These are phyloP conservation scores for Naganishia friedmannii DNA, from an alignment of 768 basidiomycete species.

Conservation along the genomic window DNA sequence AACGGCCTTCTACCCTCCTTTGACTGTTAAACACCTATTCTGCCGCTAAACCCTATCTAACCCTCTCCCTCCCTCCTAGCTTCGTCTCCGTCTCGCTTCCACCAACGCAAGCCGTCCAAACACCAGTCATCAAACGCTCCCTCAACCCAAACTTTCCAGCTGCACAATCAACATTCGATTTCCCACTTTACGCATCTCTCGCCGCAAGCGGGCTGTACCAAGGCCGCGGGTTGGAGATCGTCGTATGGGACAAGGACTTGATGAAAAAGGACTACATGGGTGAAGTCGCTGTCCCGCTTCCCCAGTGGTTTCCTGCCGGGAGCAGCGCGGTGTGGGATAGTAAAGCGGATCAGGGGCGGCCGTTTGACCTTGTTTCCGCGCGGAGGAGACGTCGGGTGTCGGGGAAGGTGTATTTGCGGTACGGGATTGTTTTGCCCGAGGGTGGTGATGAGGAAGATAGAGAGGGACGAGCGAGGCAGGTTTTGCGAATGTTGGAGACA, in stretches of 20 bases:
- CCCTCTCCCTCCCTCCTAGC: not conserved
- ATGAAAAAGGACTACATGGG: conserved; percentile 90
- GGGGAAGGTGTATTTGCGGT: conserved; percentile 62
- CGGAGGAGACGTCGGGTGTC: conserved; percentile 58
- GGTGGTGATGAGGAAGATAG: conserved; percentile 53
- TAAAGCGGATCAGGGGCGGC: conserved; percentile 54
- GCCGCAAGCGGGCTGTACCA: conserved; percentile 56
- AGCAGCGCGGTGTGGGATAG: not conserved
- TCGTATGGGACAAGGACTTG: conserved; percentile 83
- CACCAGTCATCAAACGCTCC: conserved; percentile 71
- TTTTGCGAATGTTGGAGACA: not conserved
- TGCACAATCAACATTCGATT: conserved; percentile 81
- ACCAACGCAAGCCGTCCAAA: conserved; percentile 65
- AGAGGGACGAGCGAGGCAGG: conserved; percentile 47
- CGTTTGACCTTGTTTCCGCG: conserved; percentile 55
- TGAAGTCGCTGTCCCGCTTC: conserved; percentile 72
- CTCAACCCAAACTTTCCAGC: conserved; percentile 65
- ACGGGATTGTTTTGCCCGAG: conserved; percentile 58
- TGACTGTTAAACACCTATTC: not conserved
- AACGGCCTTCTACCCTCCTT: too few species aligned
- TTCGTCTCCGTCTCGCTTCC: conserved; percentile 63
- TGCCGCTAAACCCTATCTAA: not conserved
- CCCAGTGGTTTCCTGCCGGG: conserved; percentile 60
- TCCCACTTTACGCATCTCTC: conserved; percentile 74
- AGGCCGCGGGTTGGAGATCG: conserved; percentile 63